Percentiles rank a stretch among this genome's conserved stretches.
Conservation (phyloP, 768 basidiomycete species). For the Termitomyces sp. region DNA sequence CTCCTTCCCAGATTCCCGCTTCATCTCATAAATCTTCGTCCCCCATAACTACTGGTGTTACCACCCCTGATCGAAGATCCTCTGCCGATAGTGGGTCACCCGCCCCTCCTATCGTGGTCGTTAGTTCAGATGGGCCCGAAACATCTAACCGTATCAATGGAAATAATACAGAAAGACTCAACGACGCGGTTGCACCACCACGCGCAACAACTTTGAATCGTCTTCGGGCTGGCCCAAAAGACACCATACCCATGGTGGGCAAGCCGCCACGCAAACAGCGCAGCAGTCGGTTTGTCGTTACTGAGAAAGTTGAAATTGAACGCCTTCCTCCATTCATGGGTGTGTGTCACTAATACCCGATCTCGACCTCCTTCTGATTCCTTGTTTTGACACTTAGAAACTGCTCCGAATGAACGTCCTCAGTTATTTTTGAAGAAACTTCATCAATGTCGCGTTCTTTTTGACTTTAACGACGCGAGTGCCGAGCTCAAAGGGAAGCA, state of each 20-base stretch:
- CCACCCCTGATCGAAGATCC: slow-evolving; percentile 62
- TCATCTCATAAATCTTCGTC: slow-evolving; percentile 43
- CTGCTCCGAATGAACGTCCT: slow-evolving; percentile 81
- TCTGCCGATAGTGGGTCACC: slow-evolving; percentile 43
- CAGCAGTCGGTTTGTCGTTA: slow-evolving; percentile 94
- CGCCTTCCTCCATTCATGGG: slow-evolving; percentile 88
- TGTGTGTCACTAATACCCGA: slow-evolving; percentile 34
- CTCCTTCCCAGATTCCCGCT: slow-evolving; percentile 39
- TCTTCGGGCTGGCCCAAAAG: slow-evolving; percentile 83
- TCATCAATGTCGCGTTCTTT: slow-evolving; percentile 93
- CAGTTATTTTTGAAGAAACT: slow-evolving; percentile 93
- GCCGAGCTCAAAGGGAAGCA: slow-evolving; percentile 96
- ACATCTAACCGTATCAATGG: slow-evolving; percentile 39
- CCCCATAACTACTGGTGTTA: slow-evolving; percentile 35
- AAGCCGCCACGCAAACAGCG: slow-evolving; percentile 98
- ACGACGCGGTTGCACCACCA: slow-evolving; percentile 56
- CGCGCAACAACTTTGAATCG: slow-evolving; percentile 70
- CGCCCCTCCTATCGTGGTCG: slow-evolving; percentile 84
- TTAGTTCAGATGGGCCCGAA: slow-evolving; percentile 70
- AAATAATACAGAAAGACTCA: slow-evolving; percentile 48
- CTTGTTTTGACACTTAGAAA: slow-evolving; percentile 56
- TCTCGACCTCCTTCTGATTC: background rate
- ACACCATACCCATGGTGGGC: slow-evolving; percentile 94
- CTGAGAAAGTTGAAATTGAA: slow-evolving; percentile 96
- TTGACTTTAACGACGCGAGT: slow-evolving; percentile 98